Conservation (phyloP, 1,284 basidiomycete genomes). For the Fomitiporia mediterranea region DNA sequence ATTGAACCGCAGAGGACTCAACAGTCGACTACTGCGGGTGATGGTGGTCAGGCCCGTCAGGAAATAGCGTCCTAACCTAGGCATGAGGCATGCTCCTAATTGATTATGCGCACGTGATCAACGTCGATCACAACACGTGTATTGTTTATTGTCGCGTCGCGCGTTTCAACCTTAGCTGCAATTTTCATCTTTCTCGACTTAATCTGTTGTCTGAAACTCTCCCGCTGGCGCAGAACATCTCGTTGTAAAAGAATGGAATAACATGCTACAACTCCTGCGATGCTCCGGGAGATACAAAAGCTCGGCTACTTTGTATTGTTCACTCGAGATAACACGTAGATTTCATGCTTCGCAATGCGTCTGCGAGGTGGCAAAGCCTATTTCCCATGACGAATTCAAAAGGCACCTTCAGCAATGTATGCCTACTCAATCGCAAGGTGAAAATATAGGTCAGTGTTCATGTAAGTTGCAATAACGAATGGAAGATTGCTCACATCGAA, state of each 20-base stretch:
- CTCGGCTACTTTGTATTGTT: too few species aligned
- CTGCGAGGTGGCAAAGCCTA: neutral
- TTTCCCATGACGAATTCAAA: slow-evolving; percentile 37
- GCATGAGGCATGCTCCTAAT: neutral
- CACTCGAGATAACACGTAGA: too few species aligned
- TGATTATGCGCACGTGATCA: neutral
- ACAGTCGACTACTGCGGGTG: slow-evolving; percentile 67
- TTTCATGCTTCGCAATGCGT: neutral
- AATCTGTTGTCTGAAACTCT: too few species aligned
- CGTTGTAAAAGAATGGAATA: neutral
- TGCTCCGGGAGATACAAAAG: neutral
- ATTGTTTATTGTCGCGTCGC: neutral
- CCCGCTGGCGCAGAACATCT: neutral
- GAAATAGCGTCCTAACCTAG: too few species aligned
- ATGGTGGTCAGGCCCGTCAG: neutral
- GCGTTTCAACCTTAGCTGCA: neutral
- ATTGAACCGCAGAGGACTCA: slow-evolving; percentile 58
- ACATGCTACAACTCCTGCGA: neutral
- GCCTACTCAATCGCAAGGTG: slow-evolving; percentile 39
- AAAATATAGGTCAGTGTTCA: slow-evolving; percentile 35
- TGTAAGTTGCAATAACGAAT: neutral
- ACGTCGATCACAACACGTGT: neutral
- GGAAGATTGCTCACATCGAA: neutral
- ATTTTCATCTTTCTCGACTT: neutral
- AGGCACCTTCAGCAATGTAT: slow-evolving; percentile 34